Percentiles rank a stretch among this genome's conserved stretches.
phyloP scores from a whole-genome alignment of 306 rosid genomes.

The Rosa multiflora region DNA sequence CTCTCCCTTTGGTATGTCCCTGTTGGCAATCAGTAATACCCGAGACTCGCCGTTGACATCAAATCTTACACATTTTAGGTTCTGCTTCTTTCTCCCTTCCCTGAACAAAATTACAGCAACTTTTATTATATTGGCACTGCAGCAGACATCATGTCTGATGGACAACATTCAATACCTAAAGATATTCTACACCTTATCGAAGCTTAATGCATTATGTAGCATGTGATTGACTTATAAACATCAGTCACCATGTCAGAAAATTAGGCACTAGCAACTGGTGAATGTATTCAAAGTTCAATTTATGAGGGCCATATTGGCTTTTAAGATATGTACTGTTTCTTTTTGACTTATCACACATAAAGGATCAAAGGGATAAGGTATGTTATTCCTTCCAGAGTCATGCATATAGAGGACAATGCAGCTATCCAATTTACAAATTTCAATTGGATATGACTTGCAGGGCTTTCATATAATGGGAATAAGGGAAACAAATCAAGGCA shows the following conservation, averaged over 20 bases:
- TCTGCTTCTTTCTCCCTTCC: slow-evolving; percentile 90
- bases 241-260: background rate
- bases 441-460: background rate
- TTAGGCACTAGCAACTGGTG: background rate
- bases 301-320: background rate
- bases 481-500: background rate
- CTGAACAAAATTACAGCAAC: slow-evolving; percentile 41
- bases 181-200: background rate
- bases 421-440: background rate
- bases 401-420: background rate
- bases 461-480: background rate
- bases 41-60: slow-evolving; percentile 75
- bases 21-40: slow-evolving; percentile 73
- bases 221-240: background rate
- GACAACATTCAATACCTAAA: background rate
- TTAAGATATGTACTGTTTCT: background rate
- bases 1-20: slow-evolving; percentile 90
- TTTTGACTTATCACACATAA: background rate
- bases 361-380: background rate
- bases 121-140: background rate
- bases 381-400: background rate
- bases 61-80: slow-evolving; percentile 81
- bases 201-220: background rate
- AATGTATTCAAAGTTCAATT: background rate
- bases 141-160: background rate